phyloP scores from a whole-genome alignment of 2,329 filamentous ascomycete genomes.

The Chalara sp. region DNA sequence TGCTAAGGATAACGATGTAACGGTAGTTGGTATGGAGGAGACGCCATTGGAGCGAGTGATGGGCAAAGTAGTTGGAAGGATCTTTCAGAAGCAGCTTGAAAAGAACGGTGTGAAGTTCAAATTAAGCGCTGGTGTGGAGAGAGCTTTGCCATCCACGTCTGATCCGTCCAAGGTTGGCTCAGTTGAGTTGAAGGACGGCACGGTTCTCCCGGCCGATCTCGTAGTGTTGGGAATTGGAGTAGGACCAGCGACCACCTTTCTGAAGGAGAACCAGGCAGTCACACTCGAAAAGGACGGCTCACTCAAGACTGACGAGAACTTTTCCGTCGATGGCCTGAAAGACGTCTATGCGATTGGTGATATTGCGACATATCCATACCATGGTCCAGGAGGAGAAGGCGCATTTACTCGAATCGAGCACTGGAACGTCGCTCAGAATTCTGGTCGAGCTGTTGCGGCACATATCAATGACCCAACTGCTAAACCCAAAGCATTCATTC shows the following conservation, averaged over 20 bases:
- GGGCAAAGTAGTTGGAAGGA: slow-evolving; percentile 70
- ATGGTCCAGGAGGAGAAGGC: slow-evolving; percentile 77
- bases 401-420: slow-evolving; percentile 81
- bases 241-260: slow-evolving; percentile 74
- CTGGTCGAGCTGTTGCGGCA: slow-evolving; percentile 71
- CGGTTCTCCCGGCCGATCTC: slow-evolving; percentile 75
- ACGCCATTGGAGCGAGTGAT: slow-evolving; percentile 81
- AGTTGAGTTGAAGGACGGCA: slow-evolving; percentile 80
- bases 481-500: slow-evolving; percentile 69
- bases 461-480: slow-evolving; percentile 64
- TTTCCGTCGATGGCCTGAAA: slow-evolving; percentile 66
- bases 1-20: slow-evolving; percentile 72
- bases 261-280: slow-evolving; percentile 64
- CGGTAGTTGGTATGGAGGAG: slow-evolving; percentile 82
- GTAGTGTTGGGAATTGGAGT: slow-evolving; percentile 92
- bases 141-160: slow-evolving; percentile 64
- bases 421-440: slow-evolving; percentile 96
- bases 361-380: slow-evolving; percentile 91
- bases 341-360: slow-evolving; percentile 92
- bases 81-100: slow-evolving; percentile 74
- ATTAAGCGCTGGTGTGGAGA: slow-evolving; percentile 74
- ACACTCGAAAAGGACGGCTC: slow-evolving; percentile 80
- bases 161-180: slow-evolving; percentile 70
- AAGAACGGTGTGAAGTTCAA: slow-evolving; percentile 85
- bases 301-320: slow-evolving; percentile 71